phyloP scores from a whole-genome alignment of 345 rosid genomes.

The Lumnitzera littorea region DNA sequence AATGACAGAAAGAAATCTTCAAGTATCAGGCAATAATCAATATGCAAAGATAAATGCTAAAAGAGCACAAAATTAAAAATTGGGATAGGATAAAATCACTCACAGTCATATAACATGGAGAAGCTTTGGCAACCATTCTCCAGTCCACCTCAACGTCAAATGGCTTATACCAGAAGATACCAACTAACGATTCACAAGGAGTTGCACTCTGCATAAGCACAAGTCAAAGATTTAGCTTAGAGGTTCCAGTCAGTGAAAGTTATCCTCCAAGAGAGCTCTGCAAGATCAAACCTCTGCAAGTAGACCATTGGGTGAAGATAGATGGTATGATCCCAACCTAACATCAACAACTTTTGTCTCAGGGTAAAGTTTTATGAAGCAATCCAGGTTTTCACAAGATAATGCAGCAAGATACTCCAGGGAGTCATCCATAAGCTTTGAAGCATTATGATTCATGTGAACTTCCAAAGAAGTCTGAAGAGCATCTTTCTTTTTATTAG shows the following conservation, averaged over 20 bases:
- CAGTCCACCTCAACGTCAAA: slow-evolving; percentile 93
- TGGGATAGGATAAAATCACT: slow-evolving; percentile 19
- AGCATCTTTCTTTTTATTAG: slow-evolving; percentile 51
- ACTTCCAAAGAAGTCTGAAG: slow-evolving; percentile 75
- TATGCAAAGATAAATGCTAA: slow-evolving; percentile 10
- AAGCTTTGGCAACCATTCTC: slow-evolving; percentile 92
- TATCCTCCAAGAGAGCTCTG: not conserved
- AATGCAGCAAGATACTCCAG: slow-evolving; percentile 72
- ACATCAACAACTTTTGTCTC: slow-evolving; percentile 82
- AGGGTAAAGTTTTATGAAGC: slow-evolving; percentile 78
- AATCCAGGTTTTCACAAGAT: slow-evolving; percentile 75
- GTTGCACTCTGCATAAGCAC: slow-evolving; percentile 78
- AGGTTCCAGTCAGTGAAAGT: too few species aligned
- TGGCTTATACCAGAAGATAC: slow-evolving; percentile 85
- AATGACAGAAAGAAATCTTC: slow-evolving; percentile 34
- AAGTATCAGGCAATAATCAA: slow-evolving; percentile 20
- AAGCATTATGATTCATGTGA: slow-evolving; percentile 87
- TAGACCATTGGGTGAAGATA: slow-evolving; percentile 89
- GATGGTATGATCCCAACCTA: slow-evolving; percentile 77
- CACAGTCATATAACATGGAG: slow-evolving; percentile 96
- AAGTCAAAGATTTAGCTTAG: not conserved
- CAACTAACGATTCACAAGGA: slow-evolving; percentile 60
- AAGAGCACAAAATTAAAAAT: slow-evolving; percentile 3
- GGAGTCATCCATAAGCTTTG: slow-evolving; percentile 71
- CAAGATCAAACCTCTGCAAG: slow-evolving; percentile 71